Evolutionary conservation across 139 green algal species (phyloP).

Genomic region (Volvox reticuliferus): DNA sequence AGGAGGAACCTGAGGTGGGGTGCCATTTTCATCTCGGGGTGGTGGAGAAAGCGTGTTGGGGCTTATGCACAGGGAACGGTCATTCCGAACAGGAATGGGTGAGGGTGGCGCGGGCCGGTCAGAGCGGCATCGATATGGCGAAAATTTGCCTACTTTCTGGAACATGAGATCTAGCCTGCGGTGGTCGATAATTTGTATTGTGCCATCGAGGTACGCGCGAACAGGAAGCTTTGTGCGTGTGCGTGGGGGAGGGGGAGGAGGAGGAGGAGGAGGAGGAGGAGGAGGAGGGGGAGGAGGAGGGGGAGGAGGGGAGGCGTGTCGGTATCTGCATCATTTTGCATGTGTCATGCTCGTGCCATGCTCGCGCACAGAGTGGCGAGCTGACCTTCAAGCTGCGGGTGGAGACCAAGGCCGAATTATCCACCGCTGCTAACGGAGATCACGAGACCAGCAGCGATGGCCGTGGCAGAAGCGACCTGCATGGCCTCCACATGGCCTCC

Average conservation of each 20-base stretch:
- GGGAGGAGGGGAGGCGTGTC: neutral
- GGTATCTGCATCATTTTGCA: neutral
- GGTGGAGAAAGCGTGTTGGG: neutral
- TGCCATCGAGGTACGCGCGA: no score
- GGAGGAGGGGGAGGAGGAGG: neutral
- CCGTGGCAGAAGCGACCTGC: no score
- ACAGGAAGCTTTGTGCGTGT: neutral
- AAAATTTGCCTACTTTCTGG: no score
- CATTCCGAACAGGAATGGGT: neutral
- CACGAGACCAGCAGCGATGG: no score
- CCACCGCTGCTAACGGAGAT: no score
- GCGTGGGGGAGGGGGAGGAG: neutral
- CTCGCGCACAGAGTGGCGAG: neutral
- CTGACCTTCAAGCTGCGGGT: constrained; percentile 23
- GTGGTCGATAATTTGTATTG: no score
- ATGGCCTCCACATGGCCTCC: neutral
- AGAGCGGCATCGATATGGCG: neutral
- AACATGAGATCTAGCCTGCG: no score
- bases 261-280: neutral
- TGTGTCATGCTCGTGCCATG: neutral
- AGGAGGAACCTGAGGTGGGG: neutral
- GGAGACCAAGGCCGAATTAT: neutral
- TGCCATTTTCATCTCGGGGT: no score
- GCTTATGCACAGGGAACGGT: neutral
- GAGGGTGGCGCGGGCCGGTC: neutral